Conservation (phyloP, 1,139 yeast species). For the Lodderomyces orthopsilosis region DNA sequence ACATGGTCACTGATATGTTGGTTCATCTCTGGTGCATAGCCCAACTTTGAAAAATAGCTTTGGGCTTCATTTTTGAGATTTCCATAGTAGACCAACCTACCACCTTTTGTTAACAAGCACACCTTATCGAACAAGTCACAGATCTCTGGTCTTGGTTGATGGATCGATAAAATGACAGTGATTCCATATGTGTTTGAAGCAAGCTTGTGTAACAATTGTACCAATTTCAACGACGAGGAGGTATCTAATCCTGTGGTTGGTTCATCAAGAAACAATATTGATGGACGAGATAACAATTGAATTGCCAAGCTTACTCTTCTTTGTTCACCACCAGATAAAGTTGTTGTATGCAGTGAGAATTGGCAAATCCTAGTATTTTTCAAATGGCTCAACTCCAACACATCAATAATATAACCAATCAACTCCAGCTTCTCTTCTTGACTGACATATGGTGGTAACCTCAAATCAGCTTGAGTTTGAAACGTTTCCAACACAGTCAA, state of each 20-base stretch:
- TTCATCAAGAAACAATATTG: slow-evolving; percentile 76
- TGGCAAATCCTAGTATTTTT: slow-evolving; percentile 56
- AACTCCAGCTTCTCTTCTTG: slow-evolving; percentile 41
- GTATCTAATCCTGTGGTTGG: slow-evolving; percentile 91
- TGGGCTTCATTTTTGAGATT: slow-evolving; percentile 37
- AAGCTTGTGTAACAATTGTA: slow-evolving; percentile 58
- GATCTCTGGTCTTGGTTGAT: slow-evolving; percentile 83
- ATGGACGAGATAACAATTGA: slow-evolving; percentile 73
- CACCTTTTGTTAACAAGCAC: slow-evolving; percentile 69
- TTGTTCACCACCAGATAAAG: slow-evolving; percentile 81
- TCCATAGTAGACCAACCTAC: slow-evolving; percentile 62
- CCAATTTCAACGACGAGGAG: slow-evolving; percentile 64
- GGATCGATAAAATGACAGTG: slow-evolving; percentile 72
- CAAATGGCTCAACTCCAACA: slow-evolving; percentile 62
- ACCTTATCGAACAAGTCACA: slow-evolving; percentile 63
- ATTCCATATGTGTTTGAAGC: slow-evolving; percentile 55
- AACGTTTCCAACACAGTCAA: slow-evolving; percentile 72
- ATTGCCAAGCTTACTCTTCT: slow-evolving; percentile 75
- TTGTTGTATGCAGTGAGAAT: slow-evolving; percentile 40
- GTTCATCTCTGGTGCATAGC: slow-evolving; percentile 10
- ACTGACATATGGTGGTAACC: slow-evolving; percentile 46
- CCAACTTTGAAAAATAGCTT: slow-evolving; percentile 44
- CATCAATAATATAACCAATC: slow-evolving; percentile 57
- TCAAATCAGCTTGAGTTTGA: slow-evolving; percentile 65
- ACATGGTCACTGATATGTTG: slow-evolving; percentile 53